Evolutionary conservation across 2,329 filamentous ascomycete species (phyloP).

Genomic region (Aspergillus sp.): DNA sequence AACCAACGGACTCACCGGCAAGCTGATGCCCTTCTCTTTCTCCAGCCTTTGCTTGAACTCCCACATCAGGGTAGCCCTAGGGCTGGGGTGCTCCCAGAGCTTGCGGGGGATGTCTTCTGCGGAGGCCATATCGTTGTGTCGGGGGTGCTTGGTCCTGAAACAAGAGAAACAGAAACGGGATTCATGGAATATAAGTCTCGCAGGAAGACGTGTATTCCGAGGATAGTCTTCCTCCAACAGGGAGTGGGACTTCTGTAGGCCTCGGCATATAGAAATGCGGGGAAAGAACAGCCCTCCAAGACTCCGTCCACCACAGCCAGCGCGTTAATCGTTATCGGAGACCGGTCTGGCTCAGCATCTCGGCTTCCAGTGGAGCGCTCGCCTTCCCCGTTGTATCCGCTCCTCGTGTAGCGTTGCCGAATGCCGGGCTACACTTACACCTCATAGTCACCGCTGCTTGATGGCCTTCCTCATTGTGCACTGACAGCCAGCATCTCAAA

Average conservation of each 20-base stretch:
- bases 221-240: background rate
- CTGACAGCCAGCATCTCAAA: too few relatives aligned
- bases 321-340: background rate
- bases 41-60: slow-evolving; percentile 68
- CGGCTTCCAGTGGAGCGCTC: background rate
- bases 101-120: slow-evolving; percentile 50
- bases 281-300: background rate
- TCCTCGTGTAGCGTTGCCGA: background rate
- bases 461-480: too few relatives aligned
- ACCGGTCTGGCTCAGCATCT: background rate
- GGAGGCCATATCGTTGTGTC: slow-evolving; percentile 15
- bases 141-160: background rate
- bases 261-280: slow-evolving; percentile 3
- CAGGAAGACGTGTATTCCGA: background rate
- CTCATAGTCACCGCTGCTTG: too few relatives aligned
- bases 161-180: background rate
- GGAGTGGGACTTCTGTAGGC: background rate
- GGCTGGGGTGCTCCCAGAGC: slow-evolving; percentile 67
- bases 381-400: background rate
- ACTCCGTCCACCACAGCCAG: background rate
- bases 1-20: slow-evolving; percentile 51
- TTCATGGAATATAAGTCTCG: background rate
- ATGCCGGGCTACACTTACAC: background rate
- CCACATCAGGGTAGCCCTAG: slow-evolving; percentile 64
- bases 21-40: slow-evolving; percentile 52